Evolutionary conservation across 2,329 filamentous ascomycete species (phyloP).

Genomic region (Alternaria gaisen): DNA sequence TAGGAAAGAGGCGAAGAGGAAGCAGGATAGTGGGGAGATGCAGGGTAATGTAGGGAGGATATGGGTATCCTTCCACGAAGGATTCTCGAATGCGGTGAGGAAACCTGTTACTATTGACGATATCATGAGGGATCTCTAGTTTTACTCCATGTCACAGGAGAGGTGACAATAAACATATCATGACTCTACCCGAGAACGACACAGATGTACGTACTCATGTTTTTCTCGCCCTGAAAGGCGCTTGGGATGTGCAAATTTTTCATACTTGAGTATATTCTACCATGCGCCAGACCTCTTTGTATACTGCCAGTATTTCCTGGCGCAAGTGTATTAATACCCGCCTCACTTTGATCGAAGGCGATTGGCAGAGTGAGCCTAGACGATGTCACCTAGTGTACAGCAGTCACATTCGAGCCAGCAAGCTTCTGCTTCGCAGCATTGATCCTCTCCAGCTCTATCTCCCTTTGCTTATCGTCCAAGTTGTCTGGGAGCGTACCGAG

Average conservation of each 20-base stretch:
- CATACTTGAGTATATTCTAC: background rate
- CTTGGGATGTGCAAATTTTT: background rate
- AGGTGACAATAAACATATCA: background rate
- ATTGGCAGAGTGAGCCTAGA: background rate
- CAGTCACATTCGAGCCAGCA: constrained; percentile 21
- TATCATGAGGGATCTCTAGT: constrained; percentile 72
- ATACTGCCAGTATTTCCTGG: background rate
- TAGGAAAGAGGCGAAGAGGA: constrained; percentile 52
- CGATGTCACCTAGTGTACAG: constrained; percentile 21
- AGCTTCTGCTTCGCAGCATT: constrained; percentile 29
- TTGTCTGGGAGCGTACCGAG: constrained; percentile 59
- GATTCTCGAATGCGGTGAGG: constrained; percentile 88
- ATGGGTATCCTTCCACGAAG: constrained; percentile 91
- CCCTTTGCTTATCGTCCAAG: constrained; percentile 43
- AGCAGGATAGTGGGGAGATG: constrained; percentile 46
- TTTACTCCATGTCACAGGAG: background rate
- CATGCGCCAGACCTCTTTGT: background rate
- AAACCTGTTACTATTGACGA: constrained; percentile 86
- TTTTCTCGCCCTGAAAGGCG: too few species aligned
- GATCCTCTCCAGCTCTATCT: constrained; percentile 36
- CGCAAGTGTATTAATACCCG: background rate
- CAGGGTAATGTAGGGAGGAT: constrained; percentile 66
- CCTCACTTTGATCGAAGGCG: background rate
- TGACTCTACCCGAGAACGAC: background rate
- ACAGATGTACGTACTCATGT: background rate